Evolutionary conservation across 108 stramenopile species (phyloP).

Genomic region (Pinguiococcus pyrenoidosus): DNA sequence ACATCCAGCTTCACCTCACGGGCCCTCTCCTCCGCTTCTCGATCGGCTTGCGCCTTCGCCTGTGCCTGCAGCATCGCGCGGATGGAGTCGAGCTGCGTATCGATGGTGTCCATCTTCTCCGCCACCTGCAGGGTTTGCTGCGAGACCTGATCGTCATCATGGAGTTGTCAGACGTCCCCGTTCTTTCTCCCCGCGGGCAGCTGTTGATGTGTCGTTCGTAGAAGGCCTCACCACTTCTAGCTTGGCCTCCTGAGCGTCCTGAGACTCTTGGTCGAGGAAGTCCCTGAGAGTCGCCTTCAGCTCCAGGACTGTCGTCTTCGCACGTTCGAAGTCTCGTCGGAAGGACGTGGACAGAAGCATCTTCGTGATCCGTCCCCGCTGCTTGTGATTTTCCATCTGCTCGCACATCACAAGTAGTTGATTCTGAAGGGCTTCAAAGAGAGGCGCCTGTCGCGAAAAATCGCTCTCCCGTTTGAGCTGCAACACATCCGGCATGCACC

Average conservation of each 20-base stretch:
- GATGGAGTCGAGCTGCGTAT: constrained; percentile 4
- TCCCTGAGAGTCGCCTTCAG: neutral
- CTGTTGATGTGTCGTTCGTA: too few relatives aligned
- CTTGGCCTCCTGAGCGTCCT: constrained; percentile 1
- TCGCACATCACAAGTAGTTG: neutral
- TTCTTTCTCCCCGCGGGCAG: too few relatives aligned
- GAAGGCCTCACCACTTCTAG: neutral
- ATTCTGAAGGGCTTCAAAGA: constrained; percentile 4
- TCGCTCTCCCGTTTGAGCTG: too few relatives aligned
- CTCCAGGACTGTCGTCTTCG: constrained; percentile 5
- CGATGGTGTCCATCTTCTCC: constrained; percentile 2
- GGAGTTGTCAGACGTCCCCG: too few relatives aligned
- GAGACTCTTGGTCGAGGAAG: constrained; percentile 7
- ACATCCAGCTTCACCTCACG: neutral
- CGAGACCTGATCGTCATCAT: too few relatives aligned
- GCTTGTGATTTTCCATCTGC: neutral
- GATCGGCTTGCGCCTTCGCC: neutral
- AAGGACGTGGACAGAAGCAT: constrained; percentile 2
- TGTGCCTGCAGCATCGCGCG: neutral
- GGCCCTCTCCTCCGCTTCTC: neutral
- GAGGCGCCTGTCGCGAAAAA: too few relatives aligned
- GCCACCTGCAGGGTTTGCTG: neutral
- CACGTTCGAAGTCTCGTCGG: constrained; percentile 1
- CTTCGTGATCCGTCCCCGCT: neutral
- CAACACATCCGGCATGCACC: too few relatives aligned